phyloP scores from a whole-genome alignment of 2,329 filamentous ascomycete genomes.

The Diaporthe vexans region DNA sequence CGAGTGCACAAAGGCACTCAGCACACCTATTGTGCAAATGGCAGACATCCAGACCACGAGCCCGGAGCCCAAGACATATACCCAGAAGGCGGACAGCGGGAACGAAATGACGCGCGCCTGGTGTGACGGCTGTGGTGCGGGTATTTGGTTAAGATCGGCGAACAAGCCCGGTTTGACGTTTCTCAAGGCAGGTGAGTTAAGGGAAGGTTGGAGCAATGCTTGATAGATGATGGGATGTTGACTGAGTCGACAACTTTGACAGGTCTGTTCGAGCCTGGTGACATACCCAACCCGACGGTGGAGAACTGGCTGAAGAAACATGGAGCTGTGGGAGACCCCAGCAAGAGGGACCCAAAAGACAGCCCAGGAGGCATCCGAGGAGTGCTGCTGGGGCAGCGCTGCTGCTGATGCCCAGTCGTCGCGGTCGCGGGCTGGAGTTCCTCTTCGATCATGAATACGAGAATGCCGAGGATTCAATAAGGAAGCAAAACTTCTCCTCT shows the following conservation, averaged over 20 bases:
- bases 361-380: neutral
- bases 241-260: neutral
- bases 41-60: constrained; percentile 7
- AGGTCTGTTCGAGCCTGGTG: constrained; percentile 10
- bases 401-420: too few relatives aligned
- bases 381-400: too few relatives aligned
- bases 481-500: too few relatives aligned
- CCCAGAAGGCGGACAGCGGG: constrained; percentile 14
- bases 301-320: constrained; percentile 25
- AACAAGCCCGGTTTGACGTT: constrained; percentile 16
- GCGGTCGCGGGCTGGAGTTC: too few relatives aligned
- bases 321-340: constrained; percentile 10
- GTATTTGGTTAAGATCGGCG: constrained; percentile 4
- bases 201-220: neutral
- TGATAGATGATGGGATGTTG: neutral
- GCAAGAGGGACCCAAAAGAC: constrained; percentile 10
- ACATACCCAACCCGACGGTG: constrained; percentile 7
- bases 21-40: constrained; percentile 18
- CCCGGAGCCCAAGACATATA: constrained; percentile 2
- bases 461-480: too few relatives aligned
- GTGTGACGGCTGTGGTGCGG: constrained; percentile 16
- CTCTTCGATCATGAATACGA: too few relatives aligned
- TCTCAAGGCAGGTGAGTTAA: constrained; percentile 17
- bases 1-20: constrained; percentile 4
- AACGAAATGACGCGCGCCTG: constrained; percentile 16